Evolutionary conservation across 2,329 filamentous ascomycete species (phyloP).

Genomic region (Fusarium sp.): DNA sequence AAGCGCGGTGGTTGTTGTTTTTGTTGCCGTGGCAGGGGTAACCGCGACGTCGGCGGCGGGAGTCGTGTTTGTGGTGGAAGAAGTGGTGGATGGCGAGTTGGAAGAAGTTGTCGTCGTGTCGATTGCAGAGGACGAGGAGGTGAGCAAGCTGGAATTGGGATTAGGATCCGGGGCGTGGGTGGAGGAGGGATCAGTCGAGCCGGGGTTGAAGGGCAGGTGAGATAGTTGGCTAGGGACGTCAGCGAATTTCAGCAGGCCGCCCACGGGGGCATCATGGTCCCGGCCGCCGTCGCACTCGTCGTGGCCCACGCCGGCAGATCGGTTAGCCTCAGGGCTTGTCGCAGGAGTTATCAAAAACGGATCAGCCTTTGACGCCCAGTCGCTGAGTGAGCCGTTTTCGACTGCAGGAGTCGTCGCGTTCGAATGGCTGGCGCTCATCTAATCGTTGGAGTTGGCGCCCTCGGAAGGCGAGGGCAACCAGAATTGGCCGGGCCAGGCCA

Average conservation of each 20-base stretch:
- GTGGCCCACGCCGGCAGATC: slow-evolving; percentile 32
- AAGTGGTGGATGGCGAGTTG: slow-evolving; percentile 24
- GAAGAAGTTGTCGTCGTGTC: slow-evolving; percentile 36
- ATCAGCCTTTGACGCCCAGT: slow-evolving; percentile 16
- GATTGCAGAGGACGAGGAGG: slow-evolving; percentile 31
- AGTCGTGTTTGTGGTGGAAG: slow-evolving; percentile 25
- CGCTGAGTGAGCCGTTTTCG: slow-evolving; percentile 15
- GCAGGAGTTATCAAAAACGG: slow-evolving; percentile 25
- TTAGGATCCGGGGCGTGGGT: slow-evolving; percentile 37
- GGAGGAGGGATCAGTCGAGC: slow-evolving; percentile 41
- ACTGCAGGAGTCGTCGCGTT: slow-evolving; percentile 39
- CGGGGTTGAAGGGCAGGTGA: slow-evolving; percentile 43
- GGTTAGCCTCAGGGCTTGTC: slow-evolving; percentile 25
- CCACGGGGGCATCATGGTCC: slow-evolving; percentile 41
- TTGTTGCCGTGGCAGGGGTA: slow-evolving; percentile 33
- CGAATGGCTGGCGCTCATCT: slow-evolving; percentile 38
- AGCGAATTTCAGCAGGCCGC: slow-evolving; percentile 44
- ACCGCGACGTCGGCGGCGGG: slow-evolving; percentile 33
- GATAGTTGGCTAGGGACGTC: slow-evolving; percentile 42
- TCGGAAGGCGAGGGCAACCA: slow-evolving; percentile 25
- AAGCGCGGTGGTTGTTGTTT: slow-evolving; percentile 38
- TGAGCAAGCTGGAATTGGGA: slow-evolving; percentile 41
- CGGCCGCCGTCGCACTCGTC: slow-evolving; percentile 34
- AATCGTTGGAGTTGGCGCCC: slow-evolving; percentile 36
- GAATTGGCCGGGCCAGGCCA: slow-evolving; percentile 28